Percentiles rank a stretch among this genome's conserved stretches.
Evolutionary conservation across 2,329 filamentous ascomycete genomes (phyloP).

Genomic region (Aspergillus bombycis): DNA sequence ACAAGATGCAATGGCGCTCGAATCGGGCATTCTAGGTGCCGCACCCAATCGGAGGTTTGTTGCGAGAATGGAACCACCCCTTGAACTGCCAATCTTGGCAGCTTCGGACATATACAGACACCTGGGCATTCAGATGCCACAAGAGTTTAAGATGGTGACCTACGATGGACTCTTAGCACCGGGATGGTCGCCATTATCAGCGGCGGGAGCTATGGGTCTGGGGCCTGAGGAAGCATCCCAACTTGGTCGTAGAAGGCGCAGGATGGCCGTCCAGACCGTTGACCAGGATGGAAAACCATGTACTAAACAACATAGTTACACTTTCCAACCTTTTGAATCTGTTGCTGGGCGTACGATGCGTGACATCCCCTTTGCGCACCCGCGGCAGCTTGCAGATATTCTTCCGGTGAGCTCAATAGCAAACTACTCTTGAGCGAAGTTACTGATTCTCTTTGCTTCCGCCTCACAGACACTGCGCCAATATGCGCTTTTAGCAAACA

Average conservation of each 20-base stretch:
- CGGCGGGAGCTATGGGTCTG: slow-evolving; percentile 27
- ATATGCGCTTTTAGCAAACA: slow-evolving; percentile 46
- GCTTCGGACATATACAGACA: slow-evolving; percentile 46
- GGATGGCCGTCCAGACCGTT: slow-evolving; percentile 36
- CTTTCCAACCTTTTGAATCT: slow-evolving; percentile 47
- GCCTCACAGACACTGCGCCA: slow-evolving; percentile 44
- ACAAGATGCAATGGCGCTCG: slow-evolving; percentile 40
- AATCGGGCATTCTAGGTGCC: slow-evolving; percentile 40
- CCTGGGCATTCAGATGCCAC: slow-evolving; percentile 43
- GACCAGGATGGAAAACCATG: slow-evolving; percentile 32
- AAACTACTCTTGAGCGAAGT: neutral
- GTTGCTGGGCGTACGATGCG: slow-evolving; percentile 44
- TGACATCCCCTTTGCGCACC: slow-evolving; percentile 49
- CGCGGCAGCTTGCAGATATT: slow-evolving; percentile 48
- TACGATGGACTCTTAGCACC: slow-evolving; percentile 45
- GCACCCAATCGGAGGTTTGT: slow-evolving; percentile 49
- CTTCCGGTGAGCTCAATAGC: slow-evolving; percentile 39
- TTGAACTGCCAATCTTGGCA: slow-evolving; percentile 46
- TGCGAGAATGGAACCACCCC: slow-evolving; percentile 45
- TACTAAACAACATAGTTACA: slow-evolving; percentile 45
- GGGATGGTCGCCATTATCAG: slow-evolving; percentile 27
- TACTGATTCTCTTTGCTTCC: slow-evolving; percentile 2
- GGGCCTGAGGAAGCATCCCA: slow-evolving; percentile 32
- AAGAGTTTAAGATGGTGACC: slow-evolving; percentile 42
- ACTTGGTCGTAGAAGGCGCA: slow-evolving; percentile 35